Evolutionary conservation across 306 rosid genomes (phyloP), one percentile per base, ranked within the genome.

Genomic region (Myrica gale): DNA sequence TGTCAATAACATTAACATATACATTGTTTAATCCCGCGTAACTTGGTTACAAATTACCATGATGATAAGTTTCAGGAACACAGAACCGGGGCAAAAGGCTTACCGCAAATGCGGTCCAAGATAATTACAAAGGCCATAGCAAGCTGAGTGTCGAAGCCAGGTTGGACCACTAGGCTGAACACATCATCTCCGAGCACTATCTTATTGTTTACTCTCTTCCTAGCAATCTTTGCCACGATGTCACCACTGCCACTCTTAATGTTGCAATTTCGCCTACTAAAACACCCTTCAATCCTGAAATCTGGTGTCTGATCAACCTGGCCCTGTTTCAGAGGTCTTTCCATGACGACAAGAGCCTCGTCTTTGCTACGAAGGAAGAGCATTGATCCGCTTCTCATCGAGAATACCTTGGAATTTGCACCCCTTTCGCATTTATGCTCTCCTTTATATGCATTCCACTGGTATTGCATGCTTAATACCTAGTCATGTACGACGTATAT

Each of bases 401-500:
- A 19, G 83, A 86, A 86, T 6, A 72, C 71, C 48, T 71, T 68
- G 12, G 84, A 78, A 71, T 74, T 82, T 0, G 73, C 26, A 45
- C 62, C 72, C 41, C 20, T 75, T 47, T 73, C 76, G 42, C 32
- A 63, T 21, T 65, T 77, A 51, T 75, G 39, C 6, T 83, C 89
- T 66, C 85, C 89, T 68, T 37, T 47, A 55, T 82, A 85, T 17
- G 81, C 89, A 48, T 77, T 82, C 89, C 89, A 85, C 52, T 83
- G 84, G 48, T 67, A 41, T 61, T 82, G 81, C 63, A 77, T 66
- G 78, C 89, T 85, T 17, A 82, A 51, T 9, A 83, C 62, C 89
- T 85, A 76, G 68, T 65, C 61, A 57, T 46, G 45, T 5, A 32
- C 15, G 6, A 58, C 4, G 10, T 21, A 7, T 7, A 55, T 55